Percentiles rank a stretch among this genome's conserved stretches.
Conservation (phyloP, 2,329 filamentous ascomycete species). For the Chaetomiaceae sp. region DNA sequence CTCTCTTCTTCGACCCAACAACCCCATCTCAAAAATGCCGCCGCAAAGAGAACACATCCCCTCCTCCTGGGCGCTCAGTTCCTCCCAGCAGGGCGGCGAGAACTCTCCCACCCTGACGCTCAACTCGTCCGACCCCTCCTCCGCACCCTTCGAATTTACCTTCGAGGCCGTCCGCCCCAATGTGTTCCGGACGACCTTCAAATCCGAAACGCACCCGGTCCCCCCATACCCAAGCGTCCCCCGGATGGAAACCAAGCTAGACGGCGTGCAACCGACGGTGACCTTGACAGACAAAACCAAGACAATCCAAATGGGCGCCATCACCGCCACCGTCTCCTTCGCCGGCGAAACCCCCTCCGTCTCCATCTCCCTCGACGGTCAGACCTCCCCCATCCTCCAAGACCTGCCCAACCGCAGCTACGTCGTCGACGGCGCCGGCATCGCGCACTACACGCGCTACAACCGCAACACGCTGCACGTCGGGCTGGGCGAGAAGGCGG, state of each 20-base stretch:
- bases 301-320: constrained; percentile 2
- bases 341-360: background rate
- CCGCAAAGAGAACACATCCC: constrained; percentile 6
- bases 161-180: constrained; percentile 6
- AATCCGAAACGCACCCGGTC: constrained; percentile 1
- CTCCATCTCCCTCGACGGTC: constrained; percentile 6
- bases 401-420: constrained; percentile 5
- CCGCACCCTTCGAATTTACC: background rate
- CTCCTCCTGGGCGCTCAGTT: background rate
- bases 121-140: constrained; percentile 1
- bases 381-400: constrained; percentile 3
- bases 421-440: background rate
- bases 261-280: background rate
- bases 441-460: constrained; percentile 8
- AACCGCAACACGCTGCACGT: constrained; percentile 8
- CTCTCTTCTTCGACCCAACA: background rate
- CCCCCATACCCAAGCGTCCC: constrained; percentile 3
- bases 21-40: background rate
- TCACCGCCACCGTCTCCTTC: background rate
- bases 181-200: constrained; percentile 7
- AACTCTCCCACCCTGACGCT: background rate
- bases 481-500: constrained; percentile 7
- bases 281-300: constrained; percentile 4
- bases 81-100: background rate
- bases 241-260: constrained; percentile 1